These are phyloP conservation scores for Blastobotrys arbuscula DNA, from an alignment of 1,139 yeast species.

Conservation along the genomic window DNA sequence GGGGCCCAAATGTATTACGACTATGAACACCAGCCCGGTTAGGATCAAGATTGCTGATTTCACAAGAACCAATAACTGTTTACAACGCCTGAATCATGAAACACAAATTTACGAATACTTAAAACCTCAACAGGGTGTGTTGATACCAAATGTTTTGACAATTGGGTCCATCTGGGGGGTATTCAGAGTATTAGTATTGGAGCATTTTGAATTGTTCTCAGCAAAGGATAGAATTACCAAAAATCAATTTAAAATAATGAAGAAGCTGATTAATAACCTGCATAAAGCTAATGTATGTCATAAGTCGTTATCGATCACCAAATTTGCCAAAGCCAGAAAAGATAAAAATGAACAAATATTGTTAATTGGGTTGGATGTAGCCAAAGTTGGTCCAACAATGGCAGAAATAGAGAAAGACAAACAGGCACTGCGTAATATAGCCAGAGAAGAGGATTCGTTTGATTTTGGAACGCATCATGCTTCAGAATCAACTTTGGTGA, in stretches of 20 bases:
- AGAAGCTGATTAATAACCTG: background rate
- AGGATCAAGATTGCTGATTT: constrained; percentile 3
- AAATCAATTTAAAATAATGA: background rate
- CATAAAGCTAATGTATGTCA: constrained; percentile 6
- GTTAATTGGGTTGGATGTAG: background rate
- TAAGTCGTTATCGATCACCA: background rate
- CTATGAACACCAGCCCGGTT: background rate
- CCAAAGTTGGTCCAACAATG: background rate
- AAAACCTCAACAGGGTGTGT: background rate
- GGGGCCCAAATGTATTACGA: background rate
- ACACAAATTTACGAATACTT: constrained; percentile 3
- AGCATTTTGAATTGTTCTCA: background rate
- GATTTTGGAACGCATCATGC: background rate
- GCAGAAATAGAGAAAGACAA: background rate
- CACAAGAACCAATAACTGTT: constrained; percentile 1
- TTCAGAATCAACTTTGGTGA: background rate
- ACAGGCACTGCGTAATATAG: background rate
- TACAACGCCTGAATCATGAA: constrained; percentile 3
- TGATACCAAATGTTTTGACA: background rate
- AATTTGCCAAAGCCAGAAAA: constrained; percentile 2
- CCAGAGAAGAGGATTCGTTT: background rate
- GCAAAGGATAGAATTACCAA: background rate
- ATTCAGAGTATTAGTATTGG: constrained; percentile 5
- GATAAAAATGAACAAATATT: background rate
- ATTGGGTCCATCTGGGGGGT: constrained; percentile 8